These are phyloP conservation scores for Noccaea caerulescens DNA, from an alignment of 345 rosid genomes.

Conservation along the genomic window DNA sequence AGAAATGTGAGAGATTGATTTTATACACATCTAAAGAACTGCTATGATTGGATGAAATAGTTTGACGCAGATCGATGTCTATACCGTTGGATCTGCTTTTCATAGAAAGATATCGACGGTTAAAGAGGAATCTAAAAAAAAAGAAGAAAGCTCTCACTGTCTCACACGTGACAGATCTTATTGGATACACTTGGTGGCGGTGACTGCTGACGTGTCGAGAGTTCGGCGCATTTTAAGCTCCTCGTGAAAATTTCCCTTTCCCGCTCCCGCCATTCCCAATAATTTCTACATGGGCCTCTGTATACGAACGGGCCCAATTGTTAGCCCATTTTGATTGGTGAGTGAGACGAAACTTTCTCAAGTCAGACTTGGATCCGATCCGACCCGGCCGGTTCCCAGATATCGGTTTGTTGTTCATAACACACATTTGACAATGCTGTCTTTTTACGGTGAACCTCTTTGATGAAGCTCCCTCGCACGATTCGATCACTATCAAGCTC, in stretches of 20 bases:
- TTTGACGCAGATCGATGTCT: conserved; percentile 19
- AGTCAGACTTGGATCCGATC: neutral
- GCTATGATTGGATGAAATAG: conserved; percentile 21
- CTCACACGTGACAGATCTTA: conserved; percentile 17
- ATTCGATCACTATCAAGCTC: conserved; percentile 35
- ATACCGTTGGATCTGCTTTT: conserved; percentile 32
- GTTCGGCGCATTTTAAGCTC: conserved; percentile 21
- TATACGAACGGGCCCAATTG: neutral
- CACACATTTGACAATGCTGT: conserved; percentile 8
- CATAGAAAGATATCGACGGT: conserved; percentile 29
- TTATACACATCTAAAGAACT: conserved; percentile 16
- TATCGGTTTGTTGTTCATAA: conserved; percentile 32
- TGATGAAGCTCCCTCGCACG: conserved; percentile 52
- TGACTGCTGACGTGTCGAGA: conserved; percentile 30
- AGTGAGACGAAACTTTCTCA: neutral
- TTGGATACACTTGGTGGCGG: conserved; percentile 16
- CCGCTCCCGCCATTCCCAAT: conserved; percentile 8
- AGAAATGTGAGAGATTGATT: neutral
- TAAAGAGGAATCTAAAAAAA: neutral
- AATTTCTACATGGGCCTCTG: neutral
- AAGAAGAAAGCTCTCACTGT: neutral
- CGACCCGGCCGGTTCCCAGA: conserved; percentile 12
- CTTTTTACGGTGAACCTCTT: conserved; percentile 26
- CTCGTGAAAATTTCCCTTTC: conserved; percentile 19
- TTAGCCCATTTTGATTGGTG: neutral